These are phyloP conservation scores for Aspergillus proliferans DNA, from an alignment of 2,329 filamentous ascomycete species.

Conservation along the genomic window DNA sequence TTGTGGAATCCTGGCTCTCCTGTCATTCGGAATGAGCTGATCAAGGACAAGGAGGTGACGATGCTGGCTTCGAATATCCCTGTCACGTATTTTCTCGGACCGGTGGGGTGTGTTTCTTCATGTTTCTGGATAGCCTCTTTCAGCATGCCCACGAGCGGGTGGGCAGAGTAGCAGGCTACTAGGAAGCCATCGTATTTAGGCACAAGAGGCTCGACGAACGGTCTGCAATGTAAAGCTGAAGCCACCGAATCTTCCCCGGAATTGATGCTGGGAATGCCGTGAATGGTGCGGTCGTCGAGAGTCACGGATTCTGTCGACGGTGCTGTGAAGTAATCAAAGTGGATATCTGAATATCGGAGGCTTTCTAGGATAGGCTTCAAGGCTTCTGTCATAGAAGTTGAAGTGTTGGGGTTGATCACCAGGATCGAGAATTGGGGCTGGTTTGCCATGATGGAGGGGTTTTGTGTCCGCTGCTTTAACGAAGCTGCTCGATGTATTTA, in stretches of 20 bases:
- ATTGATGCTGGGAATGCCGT: slow-evolving; percentile 70
- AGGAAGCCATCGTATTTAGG: slow-evolving; percentile 64
- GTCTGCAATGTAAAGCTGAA: slow-evolving; percentile 58
- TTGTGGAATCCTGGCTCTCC: slow-evolving; percentile 18
- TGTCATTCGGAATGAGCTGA: slow-evolving; percentile 36
- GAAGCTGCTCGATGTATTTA: not conserved
- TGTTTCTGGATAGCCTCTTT: slow-evolving; percentile 35
- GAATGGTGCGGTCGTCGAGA: slow-evolving; percentile 23
- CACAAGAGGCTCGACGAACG: slow-evolving; percentile 43
- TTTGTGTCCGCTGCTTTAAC: not conserved
- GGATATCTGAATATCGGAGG: slow-evolving; percentile 31
- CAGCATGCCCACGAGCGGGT: slow-evolving; percentile 65
- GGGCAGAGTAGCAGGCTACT: slow-evolving; percentile 81
- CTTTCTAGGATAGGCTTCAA: slow-evolving; percentile 34
- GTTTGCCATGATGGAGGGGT: slow-evolving; percentile 11
- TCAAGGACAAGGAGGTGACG: slow-evolving; percentile 53
- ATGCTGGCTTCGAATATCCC: slow-evolving; percentile 89
- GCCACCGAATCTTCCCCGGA: slow-evolving; percentile 60
- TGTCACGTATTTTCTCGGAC: slow-evolving; percentile 51
- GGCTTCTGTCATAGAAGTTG: slow-evolving; percentile 38
- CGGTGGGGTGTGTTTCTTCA: slow-evolving; percentile 13
- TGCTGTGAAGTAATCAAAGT: slow-evolving; percentile 37
- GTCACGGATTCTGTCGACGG: slow-evolving; percentile 22
- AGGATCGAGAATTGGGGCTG: slow-evolving; percentile 26
- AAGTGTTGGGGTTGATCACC: slow-evolving; percentile 43